phyloP scores from a whole-genome alignment of 352 stramenopile species.

The Ophiocytium majus region DNA sequence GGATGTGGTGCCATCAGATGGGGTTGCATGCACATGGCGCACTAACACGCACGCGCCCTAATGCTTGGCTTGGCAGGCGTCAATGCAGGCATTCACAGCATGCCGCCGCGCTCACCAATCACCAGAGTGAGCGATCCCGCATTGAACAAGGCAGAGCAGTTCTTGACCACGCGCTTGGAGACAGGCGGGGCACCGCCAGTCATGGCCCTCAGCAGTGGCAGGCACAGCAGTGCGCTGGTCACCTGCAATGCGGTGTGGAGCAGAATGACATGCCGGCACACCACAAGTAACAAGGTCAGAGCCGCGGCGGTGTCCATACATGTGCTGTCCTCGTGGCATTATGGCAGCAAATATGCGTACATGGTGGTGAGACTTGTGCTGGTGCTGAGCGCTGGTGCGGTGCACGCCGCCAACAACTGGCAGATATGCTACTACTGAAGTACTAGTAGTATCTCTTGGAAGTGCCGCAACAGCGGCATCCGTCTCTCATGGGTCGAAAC shows the following conservation, averaged over 20 bases:
- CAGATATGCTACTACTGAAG: no score
- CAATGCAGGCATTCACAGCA: not conserved
- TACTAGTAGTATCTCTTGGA: no score
- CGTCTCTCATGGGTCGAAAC: no score
- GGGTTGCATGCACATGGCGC: no score
- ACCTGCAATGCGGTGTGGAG: not conserved
- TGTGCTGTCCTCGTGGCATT: not conserved
- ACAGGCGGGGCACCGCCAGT: constrained; percentile 28
- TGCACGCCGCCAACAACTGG: not conserved
- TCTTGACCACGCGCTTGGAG: not conserved
- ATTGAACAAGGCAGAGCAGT: constrained; percentile 30
- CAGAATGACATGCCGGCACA: no score
- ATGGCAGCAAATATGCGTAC: not conserved
- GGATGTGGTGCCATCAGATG: no score
- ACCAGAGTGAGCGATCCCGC: constrained; percentile 35
- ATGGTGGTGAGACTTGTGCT: not conserved
- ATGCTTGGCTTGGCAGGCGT: not conserved
- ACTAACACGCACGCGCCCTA: no score
- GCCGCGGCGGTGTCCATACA: not conserved
- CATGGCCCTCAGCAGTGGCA: not conserved
- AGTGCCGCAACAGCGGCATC: no score
- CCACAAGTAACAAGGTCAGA: not conserved
- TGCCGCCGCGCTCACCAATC: constrained; percentile 1
- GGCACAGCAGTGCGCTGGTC: not conserved
- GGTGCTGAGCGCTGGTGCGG: not conserved